A percentile compares a stretch with the other conserved stretches of the same genome.
These are phyloP conservation scores for Boletus huronensis DNA, from an alignment of 768 basidiomycete species.

Conservation along the genomic window DNA sequence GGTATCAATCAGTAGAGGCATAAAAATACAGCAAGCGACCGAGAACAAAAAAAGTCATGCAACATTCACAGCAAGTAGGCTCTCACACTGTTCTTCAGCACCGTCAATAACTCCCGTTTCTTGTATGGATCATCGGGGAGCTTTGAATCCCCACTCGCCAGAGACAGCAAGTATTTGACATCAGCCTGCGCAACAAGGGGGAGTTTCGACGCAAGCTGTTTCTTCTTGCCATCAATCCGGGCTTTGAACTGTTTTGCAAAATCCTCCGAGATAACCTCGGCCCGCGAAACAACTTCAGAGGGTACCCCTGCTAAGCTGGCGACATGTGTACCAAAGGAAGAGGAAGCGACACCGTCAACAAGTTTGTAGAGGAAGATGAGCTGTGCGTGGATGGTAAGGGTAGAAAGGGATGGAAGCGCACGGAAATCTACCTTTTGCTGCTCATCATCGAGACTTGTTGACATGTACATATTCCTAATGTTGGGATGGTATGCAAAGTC, in stretches of 20 bases:
- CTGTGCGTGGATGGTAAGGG: constrained; percentile 35
- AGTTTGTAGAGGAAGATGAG: constrained; percentile 95
- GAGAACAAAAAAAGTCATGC: neutral
- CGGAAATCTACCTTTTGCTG: constrained; percentile 66
- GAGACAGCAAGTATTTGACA: constrained; percentile 72
- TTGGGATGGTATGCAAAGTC: constrained; percentile 92
- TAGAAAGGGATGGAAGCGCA: neutral
- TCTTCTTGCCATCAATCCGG: constrained; percentile 59
- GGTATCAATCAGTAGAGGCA: constrained; percentile 4
- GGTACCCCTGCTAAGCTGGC: constrained; percentile 95
- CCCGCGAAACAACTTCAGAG: constrained; percentile 76
- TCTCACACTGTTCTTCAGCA: constrained; percentile 46
- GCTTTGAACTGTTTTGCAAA: constrained; percentile 88
- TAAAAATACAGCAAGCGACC: constrained; percentile 15
- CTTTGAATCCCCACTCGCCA: constrained; percentile 51
- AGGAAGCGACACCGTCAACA: constrained; percentile 79
- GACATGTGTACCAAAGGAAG: constrained; percentile 92
- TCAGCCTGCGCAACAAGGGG: constrained; percentile 87
- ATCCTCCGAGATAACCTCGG: constrained; percentile 80
- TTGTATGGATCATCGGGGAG: constrained; percentile 54
- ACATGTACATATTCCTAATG: constrained; percentile 94
- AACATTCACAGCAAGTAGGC: constrained; percentile 23
- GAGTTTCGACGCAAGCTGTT: constrained; percentile 51
- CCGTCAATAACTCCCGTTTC: constrained; percentile 49
- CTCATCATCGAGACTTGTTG: constrained; percentile 88